Evolutionary conservation across 1,139 yeast species (phyloP).

Genomic region (Saccharomycopsis hybrid): DNA sequence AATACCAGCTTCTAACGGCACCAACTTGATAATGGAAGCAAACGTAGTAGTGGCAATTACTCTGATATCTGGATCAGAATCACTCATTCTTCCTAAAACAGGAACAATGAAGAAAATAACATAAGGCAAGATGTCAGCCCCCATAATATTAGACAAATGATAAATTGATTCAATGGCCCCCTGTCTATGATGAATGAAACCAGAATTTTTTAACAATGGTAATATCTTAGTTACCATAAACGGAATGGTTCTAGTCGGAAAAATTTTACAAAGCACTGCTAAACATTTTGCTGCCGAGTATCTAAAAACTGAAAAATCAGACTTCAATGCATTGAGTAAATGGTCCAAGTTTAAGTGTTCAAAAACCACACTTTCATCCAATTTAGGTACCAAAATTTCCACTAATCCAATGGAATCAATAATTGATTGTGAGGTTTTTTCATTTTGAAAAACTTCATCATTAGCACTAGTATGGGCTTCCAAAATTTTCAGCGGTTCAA

Average conservation of each 20-base stretch:
- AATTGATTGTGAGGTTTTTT: conserved; percentile 65
- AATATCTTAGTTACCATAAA: conserved; percentile 70
- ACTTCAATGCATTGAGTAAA: conserved; percentile 54
- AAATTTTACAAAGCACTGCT: conserved; percentile 71
- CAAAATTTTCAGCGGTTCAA: conserved; percentile 51
- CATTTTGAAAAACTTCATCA: conserved; percentile 35
- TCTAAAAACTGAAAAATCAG: conserved; percentile 72
- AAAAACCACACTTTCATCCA: conserved; percentile 45
- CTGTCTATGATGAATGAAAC: conserved; percentile 72
- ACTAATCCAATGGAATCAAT: conserved; percentile 84
- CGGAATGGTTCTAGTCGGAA: conserved; percentile 71
- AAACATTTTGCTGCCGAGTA: conserved; percentile 89
- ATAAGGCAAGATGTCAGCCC: conserved; percentile 83
- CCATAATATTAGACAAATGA: conserved; percentile 82
- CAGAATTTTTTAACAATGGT: conserved; percentile 78
- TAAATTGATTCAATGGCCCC: conserved; percentile 92
- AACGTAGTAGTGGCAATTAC: conserved; percentile 90
- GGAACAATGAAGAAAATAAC: conserved; percentile 95
- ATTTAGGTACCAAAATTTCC: conserved; percentile 63
- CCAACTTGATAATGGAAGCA: conserved; percentile 91
- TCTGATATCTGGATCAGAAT: conserved; percentile 84
- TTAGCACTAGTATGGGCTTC: conserved; percentile 24
- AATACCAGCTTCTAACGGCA: conserved; percentile 95
- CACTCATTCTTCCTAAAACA: conserved; percentile 96
- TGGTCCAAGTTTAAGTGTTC: conserved; percentile 31